Evolutionary conservation across 1,139 yeast species (phyloP).

Genomic region (Pichiaceae sp.): DNA sequence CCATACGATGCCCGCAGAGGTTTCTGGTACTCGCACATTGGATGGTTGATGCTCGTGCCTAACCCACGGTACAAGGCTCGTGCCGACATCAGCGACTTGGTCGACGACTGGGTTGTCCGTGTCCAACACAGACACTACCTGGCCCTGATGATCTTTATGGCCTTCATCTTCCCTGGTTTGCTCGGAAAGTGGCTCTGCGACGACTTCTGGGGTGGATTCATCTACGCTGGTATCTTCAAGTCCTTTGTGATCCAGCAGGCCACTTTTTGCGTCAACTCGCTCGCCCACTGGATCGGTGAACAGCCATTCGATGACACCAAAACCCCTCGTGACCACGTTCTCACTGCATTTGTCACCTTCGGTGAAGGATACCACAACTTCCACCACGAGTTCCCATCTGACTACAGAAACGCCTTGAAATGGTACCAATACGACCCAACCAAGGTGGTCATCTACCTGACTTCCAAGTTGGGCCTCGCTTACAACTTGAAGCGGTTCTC

Average conservation of each 20-base stretch:
- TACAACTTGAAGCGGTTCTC: constrained; percentile 89
- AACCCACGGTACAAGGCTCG: constrained; percentile 94
- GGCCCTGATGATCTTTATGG: constrained; percentile 53
- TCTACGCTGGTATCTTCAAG: constrained; percentile 85
- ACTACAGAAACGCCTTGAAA: constrained; percentile 93
- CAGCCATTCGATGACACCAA: constrained; percentile 98
- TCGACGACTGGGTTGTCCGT: constrained; percentile 83
- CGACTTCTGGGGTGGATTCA: constrained; percentile 87
- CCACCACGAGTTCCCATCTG: constrained; percentile 99
- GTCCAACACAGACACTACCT: constrained; percentile 92
- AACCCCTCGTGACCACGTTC: constrained; percentile 92
- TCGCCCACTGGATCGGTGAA: constrained; percentile 97
- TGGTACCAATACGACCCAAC: constrained; percentile 99
- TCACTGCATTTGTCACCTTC: constrained; percentile 91
- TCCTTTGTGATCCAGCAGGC: constrained; percentile 89
- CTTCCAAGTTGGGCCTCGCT: constrained; percentile 77
- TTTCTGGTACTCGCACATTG: constrained; percentile 92
- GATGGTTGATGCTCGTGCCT: constrained; percentile 93
- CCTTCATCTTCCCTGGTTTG: constrained; percentile 65
- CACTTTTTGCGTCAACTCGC: constrained; percentile 95
- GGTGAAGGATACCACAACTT: constrained; percentile 99
- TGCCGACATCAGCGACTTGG: constrained; percentile 90
- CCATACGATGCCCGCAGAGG: constrained; percentile 97
- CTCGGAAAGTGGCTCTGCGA: constrained; percentile 78
- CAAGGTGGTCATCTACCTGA: constrained; percentile 63